A percentile compares a stretch with the other conserved stretches of the same genome.
These are phyloP conservation scores for Eustoma russellianum DNA, from an alignment of 257 asterid species.

Conservation along the genomic window DNA sequence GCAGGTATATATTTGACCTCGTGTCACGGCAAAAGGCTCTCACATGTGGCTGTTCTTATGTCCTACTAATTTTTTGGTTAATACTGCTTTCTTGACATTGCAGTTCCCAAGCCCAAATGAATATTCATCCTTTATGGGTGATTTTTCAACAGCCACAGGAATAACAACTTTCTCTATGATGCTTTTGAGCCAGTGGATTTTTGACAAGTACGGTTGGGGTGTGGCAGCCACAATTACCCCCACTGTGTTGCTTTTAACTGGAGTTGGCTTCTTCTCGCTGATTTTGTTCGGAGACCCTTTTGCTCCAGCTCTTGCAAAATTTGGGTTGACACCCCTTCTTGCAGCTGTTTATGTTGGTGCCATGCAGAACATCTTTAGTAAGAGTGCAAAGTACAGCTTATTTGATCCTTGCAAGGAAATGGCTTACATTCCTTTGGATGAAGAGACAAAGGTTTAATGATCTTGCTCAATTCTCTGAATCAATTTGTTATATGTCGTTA, in stretches of 20 bases:
- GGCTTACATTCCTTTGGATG: constrained; percentile 98
- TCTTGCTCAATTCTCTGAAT: no score
- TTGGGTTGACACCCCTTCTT: constrained; percentile 89
- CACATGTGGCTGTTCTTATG: constrained; percentile 2
- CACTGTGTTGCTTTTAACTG: constrained; percentile 78
- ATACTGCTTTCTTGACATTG: constrained; percentile 1
- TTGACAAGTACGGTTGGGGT: constrained; percentile 91
- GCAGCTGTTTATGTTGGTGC: constrained; percentile 99
- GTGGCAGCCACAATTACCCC: constrained; percentile 93
- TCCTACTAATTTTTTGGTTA: no score
- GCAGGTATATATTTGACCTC: constrained; percentile 43
- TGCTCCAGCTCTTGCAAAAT: constrained; percentile 62
- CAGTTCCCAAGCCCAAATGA: constrained; percentile 98
- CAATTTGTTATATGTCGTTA: no score
- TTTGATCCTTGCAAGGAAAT: constrained; percentile 99
- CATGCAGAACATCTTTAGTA: constrained; percentile 91
- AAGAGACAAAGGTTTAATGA: constrained; percentile 87
- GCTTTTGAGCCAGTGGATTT: constrained; percentile 96
- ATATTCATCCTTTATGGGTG: constrained; percentile 96
- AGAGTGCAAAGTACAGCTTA: constrained; percentile 95
- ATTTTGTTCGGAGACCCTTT: constrained; percentile 82
- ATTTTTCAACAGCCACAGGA: constrained; percentile 93
- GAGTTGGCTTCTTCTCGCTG: constrained; percentile 90
- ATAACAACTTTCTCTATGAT: constrained; percentile 93
- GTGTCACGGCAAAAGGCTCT: no score